Evolutionary conservation across 1,284 basidiomycete genomes (phyloP), one percentile per base, ranked within the genome.

Genomic region (Exsudoporus floridanus): DNA sequence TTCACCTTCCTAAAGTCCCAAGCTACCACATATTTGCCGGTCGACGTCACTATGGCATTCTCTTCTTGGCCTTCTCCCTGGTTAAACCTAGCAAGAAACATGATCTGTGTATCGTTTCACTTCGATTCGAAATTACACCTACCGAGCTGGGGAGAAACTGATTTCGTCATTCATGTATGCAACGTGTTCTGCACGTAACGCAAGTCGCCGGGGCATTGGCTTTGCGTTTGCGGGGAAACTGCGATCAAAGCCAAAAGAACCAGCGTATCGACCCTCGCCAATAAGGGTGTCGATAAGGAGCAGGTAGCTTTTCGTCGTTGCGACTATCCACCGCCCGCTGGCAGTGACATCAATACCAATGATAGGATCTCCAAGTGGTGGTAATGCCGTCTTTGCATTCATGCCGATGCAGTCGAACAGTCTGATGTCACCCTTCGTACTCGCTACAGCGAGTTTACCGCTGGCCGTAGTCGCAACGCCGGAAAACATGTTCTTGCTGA

Each of bases 351-450:
- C 97, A 45, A 99, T 82, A 30, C 96, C 96, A 46, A 93, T 72
- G 65, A 99, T 98, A 38, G 96, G 93, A 72, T 98, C 94, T 27
- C 97, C 95, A 27, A 98, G 80, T 31, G 94, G 92, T 25, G 96
- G 94, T 43, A 99, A 75, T n/a, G 94, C 94, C 19, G 97, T 99
- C 83, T 99, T 99, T 33, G 97, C 97, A 64, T 94, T 99, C 82
- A 98, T 99, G 43, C 97, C 97, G 60, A 99, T 92, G 48, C 87
- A 79, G 70, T 99, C 97, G 64, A 96, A 99, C 48, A 99, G 76
- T 42, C 96, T 82, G 58, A 99, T 91, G 69, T 99, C 97, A 55
- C 97, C 97, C 76, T 98, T 99, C 73, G 94, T 90, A 62, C 91
- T 94, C 14, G 92, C 94, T 4, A 99, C 90, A 2, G 94, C 97